Conservation (phyloP, 768 basidiomycete species). For the Kwoniella bestiolae region DNA sequence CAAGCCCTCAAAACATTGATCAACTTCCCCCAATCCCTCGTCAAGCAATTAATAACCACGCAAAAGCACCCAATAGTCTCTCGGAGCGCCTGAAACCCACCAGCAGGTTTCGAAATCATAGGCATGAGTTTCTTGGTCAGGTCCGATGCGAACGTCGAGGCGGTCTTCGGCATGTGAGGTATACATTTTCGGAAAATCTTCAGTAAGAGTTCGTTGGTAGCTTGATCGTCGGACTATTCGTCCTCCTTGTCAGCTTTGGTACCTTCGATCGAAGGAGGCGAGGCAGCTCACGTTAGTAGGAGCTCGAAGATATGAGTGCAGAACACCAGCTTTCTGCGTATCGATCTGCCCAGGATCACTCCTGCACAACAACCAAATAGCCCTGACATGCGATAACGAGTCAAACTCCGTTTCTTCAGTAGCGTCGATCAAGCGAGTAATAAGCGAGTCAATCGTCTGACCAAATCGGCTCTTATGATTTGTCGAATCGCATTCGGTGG, state of each 20-base stretch:
- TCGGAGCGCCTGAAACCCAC: slow-evolving; percentile 71
- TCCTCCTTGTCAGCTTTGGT: background rate
- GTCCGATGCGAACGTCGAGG: slow-evolving; percentile 83
- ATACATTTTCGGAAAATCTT: slow-evolving; percentile 84
- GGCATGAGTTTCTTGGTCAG: slow-evolving; percentile 79
- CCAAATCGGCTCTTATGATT: slow-evolving; percentile 38
- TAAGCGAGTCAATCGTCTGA: slow-evolving; percentile 81
- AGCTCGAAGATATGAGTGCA: slow-evolving; percentile 76
- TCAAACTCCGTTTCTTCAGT: slow-evolving; percentile 68
- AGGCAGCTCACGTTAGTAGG: slow-evolving; percentile 35
- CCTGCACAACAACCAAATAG: slow-evolving; percentile 37
- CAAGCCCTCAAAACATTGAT: slow-evolving; percentile 82
- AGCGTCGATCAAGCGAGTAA: slow-evolving; percentile 87
- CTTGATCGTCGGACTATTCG: slow-evolving; percentile 75
- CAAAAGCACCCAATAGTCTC: slow-evolving; percentile 94
- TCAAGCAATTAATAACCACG: slow-evolving; percentile 77
- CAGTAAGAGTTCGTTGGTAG: slow-evolving; percentile 81
- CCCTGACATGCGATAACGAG: slow-evolving; percentile 41
- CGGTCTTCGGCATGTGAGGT: slow-evolving; percentile 86
- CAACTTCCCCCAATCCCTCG: slow-evolving; percentile 79
- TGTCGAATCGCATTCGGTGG: slow-evolving; percentile 19
- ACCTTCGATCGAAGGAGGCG: background rate
- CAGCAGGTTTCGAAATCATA: slow-evolving; percentile 86
- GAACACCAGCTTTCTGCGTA: slow-evolving; percentile 75
- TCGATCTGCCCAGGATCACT: slow-evolving; percentile 74